phyloP scores from a whole-genome alignment of 768 basidiomycete genomes.

The Cyathus striatus region DNA sequence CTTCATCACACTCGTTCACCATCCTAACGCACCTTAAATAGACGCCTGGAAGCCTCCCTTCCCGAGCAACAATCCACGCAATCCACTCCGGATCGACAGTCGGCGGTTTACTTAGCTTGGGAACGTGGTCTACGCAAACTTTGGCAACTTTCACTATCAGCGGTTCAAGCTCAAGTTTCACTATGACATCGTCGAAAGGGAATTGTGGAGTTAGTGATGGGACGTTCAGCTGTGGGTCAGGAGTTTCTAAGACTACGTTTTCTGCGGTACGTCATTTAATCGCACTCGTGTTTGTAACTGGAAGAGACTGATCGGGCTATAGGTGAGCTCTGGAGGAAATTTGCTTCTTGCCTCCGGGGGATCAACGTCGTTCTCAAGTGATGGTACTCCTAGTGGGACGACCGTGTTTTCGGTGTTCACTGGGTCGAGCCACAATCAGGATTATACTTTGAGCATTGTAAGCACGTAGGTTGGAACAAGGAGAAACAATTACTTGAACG shows the following conservation, averaged over 20 bases:
- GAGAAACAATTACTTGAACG: no score
- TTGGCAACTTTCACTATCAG: conserved; percentile 49
- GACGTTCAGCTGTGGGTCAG: conserved; percentile 45
- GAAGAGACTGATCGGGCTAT: background rate
- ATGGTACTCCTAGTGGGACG: conserved; percentile 44
- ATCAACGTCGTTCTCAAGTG: conserved; percentile 45
- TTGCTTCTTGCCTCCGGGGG: conserved; percentile 46
- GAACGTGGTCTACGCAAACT: conserved; percentile 61
- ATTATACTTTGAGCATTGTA: conserved; percentile 34
- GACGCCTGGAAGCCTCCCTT: conserved; percentile 27
- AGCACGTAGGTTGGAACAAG: conserved; percentile 25
- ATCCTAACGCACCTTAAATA: no score
- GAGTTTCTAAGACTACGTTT: conserved; percentile 41
- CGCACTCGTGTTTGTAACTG: conserved; percentile 1
- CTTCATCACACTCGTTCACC: background rate
- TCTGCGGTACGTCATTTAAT: conserved; percentile 38
- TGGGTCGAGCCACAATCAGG: conserved; percentile 24
- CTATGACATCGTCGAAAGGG: conserved; percentile 56
- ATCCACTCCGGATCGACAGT: conserved; percentile 25
- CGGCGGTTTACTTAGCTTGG: conserved; percentile 49
- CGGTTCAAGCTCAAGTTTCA: conserved; percentile 45
- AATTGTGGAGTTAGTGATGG: conserved; percentile 45
- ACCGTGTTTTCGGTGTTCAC: conserved; percentile 35
- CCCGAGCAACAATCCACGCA: conserved; percentile 42
- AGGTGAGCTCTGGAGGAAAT: conserved; percentile 43